Conservation (phyloP, 2,329 filamentous ascomycete genomes). For the Talaromyces rugulosus region DNA sequence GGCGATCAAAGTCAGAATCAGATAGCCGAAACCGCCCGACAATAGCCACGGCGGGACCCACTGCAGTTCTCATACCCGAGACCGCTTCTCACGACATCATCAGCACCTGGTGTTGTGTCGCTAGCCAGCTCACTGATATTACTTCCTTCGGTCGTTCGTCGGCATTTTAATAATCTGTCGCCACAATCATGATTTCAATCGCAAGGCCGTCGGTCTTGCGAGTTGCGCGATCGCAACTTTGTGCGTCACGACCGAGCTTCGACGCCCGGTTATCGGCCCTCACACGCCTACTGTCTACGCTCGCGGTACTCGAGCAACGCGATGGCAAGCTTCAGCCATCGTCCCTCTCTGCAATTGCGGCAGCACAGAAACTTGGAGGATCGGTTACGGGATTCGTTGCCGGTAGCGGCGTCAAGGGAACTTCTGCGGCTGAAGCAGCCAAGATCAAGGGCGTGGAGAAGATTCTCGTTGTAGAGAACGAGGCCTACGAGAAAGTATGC, state of each 20-base stretch:
- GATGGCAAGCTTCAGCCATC: constrained; percentile 80
- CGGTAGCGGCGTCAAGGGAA: constrained; percentile 66
- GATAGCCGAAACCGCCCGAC: background rate
- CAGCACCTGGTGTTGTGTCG: constrained; percentile 5
- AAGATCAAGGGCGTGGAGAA: constrained; percentile 90
- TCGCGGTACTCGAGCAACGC: constrained; percentile 88
- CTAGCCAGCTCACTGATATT: constrained; percentile 2
- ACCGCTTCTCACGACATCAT: constrained; percentile 4
- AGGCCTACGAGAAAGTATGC: constrained; percentile 80
- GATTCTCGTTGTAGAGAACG: constrained; percentile 82
- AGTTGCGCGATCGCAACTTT: constrained; percentile 44
- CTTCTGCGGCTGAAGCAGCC: constrained; percentile 74
- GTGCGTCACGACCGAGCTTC: constrained; percentile 34
- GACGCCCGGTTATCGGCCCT: constrained; percentile 53
- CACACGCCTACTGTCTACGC: constrained; percentile 72
- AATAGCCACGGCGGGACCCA: background rate
- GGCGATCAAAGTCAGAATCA: background rate
- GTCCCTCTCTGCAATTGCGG: constrained; percentile 79
- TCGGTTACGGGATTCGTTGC: constrained; percentile 83
- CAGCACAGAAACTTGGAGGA: constrained; percentile 81
- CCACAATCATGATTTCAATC: constrained; percentile 22
- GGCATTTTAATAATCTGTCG: background rate
- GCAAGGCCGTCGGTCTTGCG: constrained; percentile 38
- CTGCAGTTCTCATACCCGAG: background rate
- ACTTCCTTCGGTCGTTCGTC: background rate